Percentiles rank a stretch among this genome's conserved stretches.
phyloP scores from a whole-genome alignment of 768 basidiomycete species.

The Xerocomus spinulosus region DNA sequence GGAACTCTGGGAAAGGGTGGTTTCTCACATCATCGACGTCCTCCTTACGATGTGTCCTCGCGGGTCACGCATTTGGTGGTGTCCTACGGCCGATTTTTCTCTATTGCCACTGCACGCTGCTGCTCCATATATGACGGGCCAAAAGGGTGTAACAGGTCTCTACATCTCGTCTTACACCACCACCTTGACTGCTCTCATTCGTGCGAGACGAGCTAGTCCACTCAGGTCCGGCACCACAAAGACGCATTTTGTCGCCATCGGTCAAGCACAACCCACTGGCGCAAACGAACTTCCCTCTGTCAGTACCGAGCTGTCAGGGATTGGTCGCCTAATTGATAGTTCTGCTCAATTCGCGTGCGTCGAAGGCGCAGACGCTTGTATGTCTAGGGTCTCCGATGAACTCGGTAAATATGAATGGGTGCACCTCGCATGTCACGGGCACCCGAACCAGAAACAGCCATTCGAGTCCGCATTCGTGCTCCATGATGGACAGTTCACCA shows the following conservation, averaged over 20 bases:
- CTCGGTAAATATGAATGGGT: neutral
- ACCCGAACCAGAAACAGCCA: neutral
- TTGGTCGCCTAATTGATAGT: neutral
- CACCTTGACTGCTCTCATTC: neutral
- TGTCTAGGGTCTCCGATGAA: neutral
- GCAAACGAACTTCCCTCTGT: neutral
- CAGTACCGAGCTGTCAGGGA: neutral
- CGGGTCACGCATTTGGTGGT: too few relatives aligned
- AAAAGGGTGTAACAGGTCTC: neutral
- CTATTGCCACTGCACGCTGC: too few relatives aligned
- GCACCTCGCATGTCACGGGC: neutral
- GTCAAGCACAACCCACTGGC: neutral
- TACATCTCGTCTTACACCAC: neutral
- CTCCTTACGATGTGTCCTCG: neutral
- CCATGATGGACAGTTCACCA: conserved; percentile 1
- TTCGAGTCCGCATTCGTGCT: neutral
- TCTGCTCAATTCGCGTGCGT: neutral
- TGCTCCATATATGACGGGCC: neutral
- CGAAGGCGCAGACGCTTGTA: neutral
- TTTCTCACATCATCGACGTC: conserved; percentile 7
- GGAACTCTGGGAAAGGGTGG: conserved; percentile 15
- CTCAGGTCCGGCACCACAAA: neutral
- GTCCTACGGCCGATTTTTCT: too few relatives aligned
- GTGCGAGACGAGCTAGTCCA: neutral
- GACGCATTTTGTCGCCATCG: neutral